Base-by-base conservation (phyloP, 1,284 basidiomycete genomes). In the Trichosporon ovoides region DNA sequence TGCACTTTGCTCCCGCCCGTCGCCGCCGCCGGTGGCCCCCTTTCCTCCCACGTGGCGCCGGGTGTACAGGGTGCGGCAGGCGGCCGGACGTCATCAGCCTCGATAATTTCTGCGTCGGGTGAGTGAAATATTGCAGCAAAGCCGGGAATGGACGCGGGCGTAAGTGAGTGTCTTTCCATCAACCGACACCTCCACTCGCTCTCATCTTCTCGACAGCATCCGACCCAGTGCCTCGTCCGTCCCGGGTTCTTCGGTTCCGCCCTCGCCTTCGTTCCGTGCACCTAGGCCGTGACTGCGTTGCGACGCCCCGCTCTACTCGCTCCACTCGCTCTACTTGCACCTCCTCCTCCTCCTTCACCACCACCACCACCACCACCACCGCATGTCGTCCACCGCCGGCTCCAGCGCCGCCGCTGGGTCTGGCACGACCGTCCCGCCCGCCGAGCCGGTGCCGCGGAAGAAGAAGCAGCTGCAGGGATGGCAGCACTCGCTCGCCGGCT, bases 401-500 rank as follows among this genome's bases (percentile, higher is more conserved):
- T n/a, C 43, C 43, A 48, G 43, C 43, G 43, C 43, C n/a, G 43
- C 43, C n/a, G 43, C 43, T n/a, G 43, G 43, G 5, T 48, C 43
- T 31, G n/a, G 43, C 43, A 10, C 43, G 22, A 14, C 40, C 14
- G 40, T 13, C 14, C 5, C 16, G 22, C 43, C 40, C 14, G 40
- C 22, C 14, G 3, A 7, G 22, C 43, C 43, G n/a, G n/a, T 48
- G 28, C 43, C 43, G 19, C 56, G 61, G 38, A 58, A 59, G 51
- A 69, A 70, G 66, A 68, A 62, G 67, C 70, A 85, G 36, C 86
- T 87, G n/a, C 83, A 84, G 55, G 89, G 87, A 80, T 89, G 86
- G 86, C 84, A 84, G 61, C 89, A 93, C 70, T 87, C 91, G 62
- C 80, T 88, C 14, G 90, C 88, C 40, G 91, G 91, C 78, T 89